Base-by-base conservation (phyloP, 2,329 filamentous ascomycete genomes). In the Paecilomyces variotii region DNA sequence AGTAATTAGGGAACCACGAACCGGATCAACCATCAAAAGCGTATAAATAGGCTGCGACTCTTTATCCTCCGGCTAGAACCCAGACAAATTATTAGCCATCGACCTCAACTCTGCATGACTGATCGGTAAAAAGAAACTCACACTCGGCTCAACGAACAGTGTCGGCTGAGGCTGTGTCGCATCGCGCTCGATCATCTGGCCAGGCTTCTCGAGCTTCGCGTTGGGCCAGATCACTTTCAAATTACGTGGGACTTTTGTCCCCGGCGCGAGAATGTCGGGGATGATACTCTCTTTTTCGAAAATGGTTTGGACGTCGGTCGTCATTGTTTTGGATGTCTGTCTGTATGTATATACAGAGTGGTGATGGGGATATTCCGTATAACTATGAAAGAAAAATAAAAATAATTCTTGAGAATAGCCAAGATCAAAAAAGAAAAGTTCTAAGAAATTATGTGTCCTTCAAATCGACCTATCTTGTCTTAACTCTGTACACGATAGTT, bases 161-260 rank as follows among this genome's bases (percentile, higher is more conserved):
- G n/a, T 54, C 10, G 60, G 60, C 51, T 57, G 51, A 4, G 28
- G 26, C 14, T 59, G 60, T 32, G 57, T 55, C 11, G 50, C 60
- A 27, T 61, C 56, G 3, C 55, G 27, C 32, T 57, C 54, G 30
- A 61, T 61, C 55, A 55, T 57, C 9, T 61, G 57, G 3, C 60
- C 60, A 1, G 60, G 57, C 28, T 24, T 54, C 4, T 51, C 26
- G 24, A 61, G 55, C 5, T 28, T 57, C 1, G 52, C 49, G 3
- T 25, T 45, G 1, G 55, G 60, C 54, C 56, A 61, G 19, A 49
- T 11, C 3, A 61, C 53, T n/a, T 57, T 55, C 2, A 61, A 57
- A n/a, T 59, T 61, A 28, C 39, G 55, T n/a, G 19, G 30, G 53
- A 61, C 25, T 4, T 34, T 30, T 5, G 56, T 59, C 19, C 55